Conservation (phyloP, 352 stramenopile genomes). For the Pythium brachiatum region DNA sequence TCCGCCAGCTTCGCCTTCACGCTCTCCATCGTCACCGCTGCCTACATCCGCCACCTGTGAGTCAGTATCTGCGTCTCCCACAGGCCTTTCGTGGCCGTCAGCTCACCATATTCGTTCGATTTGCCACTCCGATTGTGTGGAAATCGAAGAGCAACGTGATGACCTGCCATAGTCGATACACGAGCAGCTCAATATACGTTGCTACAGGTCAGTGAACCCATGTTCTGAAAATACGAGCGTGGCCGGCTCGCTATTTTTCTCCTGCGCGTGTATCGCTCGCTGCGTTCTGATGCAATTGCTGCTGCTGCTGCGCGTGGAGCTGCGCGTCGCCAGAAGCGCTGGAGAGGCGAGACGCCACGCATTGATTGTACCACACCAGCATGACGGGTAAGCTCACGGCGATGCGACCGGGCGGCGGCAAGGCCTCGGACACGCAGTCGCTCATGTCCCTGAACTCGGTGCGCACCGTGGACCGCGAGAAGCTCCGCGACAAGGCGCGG, state of each 20-base stretch:
- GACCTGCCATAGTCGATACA: neutral
- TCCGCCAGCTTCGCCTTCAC: constrained; percentile 27
- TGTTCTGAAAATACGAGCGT: neutral
- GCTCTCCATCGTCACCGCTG: constrained; percentile 30
- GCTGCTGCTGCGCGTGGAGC: neutral
- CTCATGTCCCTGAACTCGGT: constrained; percentile 45
- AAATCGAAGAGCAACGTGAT: neutral
- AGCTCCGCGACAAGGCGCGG: constrained; percentile 63
- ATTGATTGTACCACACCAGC: no score
- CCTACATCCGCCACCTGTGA: neutral
- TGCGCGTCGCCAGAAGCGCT: neutral
- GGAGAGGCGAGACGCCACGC: neutral
- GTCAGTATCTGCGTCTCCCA: neutral
- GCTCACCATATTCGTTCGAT: neutral
- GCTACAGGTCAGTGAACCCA: neutral
- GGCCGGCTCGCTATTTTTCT: no score
- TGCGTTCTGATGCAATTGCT: constrained; percentile 2
- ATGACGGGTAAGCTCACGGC: constrained; percentile 43
- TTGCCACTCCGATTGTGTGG: neutral
- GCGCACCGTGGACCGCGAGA: constrained; percentile 61
- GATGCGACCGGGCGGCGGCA: constrained; percentile 21
- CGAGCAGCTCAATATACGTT: neutral
- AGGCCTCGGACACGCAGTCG: constrained; percentile 40
- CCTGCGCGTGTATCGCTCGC: no score
- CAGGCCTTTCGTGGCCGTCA: neutral